Evolutionary conservation across 2,329 filamentous ascomycete species (phyloP), one percentile per base, ranked within the genome.

Genomic region (Fusarium chaquense): DNA sequence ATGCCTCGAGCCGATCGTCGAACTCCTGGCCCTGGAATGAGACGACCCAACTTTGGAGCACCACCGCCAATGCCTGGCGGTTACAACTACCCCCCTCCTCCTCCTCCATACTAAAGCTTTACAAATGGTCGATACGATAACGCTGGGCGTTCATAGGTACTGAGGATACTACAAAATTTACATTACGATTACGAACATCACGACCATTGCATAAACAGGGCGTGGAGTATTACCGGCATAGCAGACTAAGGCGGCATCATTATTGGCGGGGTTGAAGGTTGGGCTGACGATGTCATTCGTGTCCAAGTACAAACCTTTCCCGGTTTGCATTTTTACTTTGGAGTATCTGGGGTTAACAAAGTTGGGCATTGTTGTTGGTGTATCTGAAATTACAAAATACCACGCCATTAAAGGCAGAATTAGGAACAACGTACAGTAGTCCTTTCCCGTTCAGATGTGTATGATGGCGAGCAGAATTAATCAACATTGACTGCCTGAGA

Each of bases 111-210:
- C 35, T 72, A 61, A 46, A 32, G 52, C 30, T 52, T 41, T 54
- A 58, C 45, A 18, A 55, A 49, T 38, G 50, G 58, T 33, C 40
- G 50, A 57, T 59, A 56, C 49, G 24, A 57, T 63, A 63, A 51
- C 47, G 47, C 55, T 50, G 62, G 57, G 56, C 62, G 56, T 67
- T 58, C 54, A 43, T 50, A 58, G 56, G 40, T 63, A 54, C 46
- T 54, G 56, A 57, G 63, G 51, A 65, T 65, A 59, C 56, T 57
- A 70, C 51, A 44, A 56, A 64, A 61, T 54, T 40, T 57, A 70
- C 60, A 69, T 75, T 52, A 75, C 71, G 73, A 75, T 69, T 69
- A 75, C 62, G 73, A 75, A 61, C 67, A 75, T 74, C 62, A 75
- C 71, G 72, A 75, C 72, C 69, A 73, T 69, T 61, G 72, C 72